Base-by-base conservation (phyloP, 2,329 filamentous ascomycete species). In the Fusarium udum region DNA sequence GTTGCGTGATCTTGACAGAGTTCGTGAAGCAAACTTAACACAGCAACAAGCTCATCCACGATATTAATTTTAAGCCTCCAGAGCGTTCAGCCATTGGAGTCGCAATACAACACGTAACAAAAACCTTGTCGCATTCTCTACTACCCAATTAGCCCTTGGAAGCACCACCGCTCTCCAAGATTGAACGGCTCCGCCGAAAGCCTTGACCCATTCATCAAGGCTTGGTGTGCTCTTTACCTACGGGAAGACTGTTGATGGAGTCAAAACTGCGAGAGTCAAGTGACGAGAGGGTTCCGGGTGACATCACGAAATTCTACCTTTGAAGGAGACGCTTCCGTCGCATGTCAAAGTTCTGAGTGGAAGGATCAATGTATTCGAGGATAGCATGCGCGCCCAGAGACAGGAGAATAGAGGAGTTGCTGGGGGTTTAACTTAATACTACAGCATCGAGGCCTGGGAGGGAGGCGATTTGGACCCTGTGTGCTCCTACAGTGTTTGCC, bases 361-460 rank as follows among this genome's bases (percentile, higher is more conserved):
- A 20, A 32, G 77, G 49, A n/a, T 64, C 62, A 3, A 34, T 69
- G 20, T 75, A 70, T 12, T 67, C 75, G 15, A 70, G 67, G 13
- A 74, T 76, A 68, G 78, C 79, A 1, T 71, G 74, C 11, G 79
- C 79, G 3, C 80, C 79, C 8, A 82, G 72, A 1, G 45, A 64
- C 4, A 31, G 53, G 12, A 67, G 32, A 53, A 75, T 75, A 4
- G 55, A 31, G 14, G 28, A 46, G 26, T 68, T 65, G 7, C 55
- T 73, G 24, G 65, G 37, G 11, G 68, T 73, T 1, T 78, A 78
- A 28, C 77, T 78, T 7, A 79, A 78, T 4, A 77, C 80, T 8
- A 82, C 77, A 8, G 76, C 77, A 7, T 77, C 67, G 4, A 78
- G 75, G 11, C 80, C 80, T 0, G 79, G 79, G 20, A 78, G 68